Percentiles rank a stretch among this genome's conserved stretches.
These are phyloP conservation scores for Cylindrodendrum hubeiense DNA, from an alignment of 2,329 filamentous ascomycete genomes.

Conservation along the genomic window DNA sequence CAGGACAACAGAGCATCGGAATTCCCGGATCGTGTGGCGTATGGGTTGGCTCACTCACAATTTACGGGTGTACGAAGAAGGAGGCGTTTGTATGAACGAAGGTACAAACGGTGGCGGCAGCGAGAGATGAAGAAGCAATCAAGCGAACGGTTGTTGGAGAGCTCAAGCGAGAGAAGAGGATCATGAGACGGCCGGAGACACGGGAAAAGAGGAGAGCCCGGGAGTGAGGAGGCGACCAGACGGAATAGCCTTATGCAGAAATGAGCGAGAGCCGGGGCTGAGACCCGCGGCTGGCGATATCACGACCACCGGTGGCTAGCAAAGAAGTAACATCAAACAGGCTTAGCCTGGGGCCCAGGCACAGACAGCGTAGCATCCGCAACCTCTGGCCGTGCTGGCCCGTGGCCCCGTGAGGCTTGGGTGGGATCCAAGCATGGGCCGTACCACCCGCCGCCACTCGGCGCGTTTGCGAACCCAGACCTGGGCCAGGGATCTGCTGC, in stretches of 20 bases:
- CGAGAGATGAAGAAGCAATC: conserved; percentile 9
- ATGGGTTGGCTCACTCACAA: conserved; percentile 21
- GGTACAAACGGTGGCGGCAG: conserved; percentile 15
- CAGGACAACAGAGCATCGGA: conserved; percentile 12
- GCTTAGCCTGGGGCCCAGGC: conserved; percentile 35
- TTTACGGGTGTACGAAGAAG: conserved; percentile 16
- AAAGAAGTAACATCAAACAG: conserved; percentile 36
- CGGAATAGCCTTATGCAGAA: conserved; percentile 35
- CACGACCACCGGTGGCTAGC: conserved; percentile 34
- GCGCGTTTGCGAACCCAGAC: not conserved
- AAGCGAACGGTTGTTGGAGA: not conserved
- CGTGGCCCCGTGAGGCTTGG: conserved; percentile 2
- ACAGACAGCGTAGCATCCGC: conserved; percentile 27
- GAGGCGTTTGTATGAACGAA: conserved; percentile 19
- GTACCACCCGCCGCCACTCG: not conserved
- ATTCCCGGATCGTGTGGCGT: conserved; percentile 2
- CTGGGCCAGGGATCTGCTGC: not conserved
- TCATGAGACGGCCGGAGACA: not conserved
- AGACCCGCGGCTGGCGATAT: conserved; percentile 45
- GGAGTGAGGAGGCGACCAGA: conserved; percentile 13
- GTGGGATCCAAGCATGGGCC: not conserved
- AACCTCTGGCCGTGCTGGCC: conserved; percentile 2
- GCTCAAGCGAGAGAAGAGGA: not conserved
- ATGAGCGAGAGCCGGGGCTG: conserved; percentile 36
- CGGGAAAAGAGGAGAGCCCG: not conserved